Evolutionary conservation across 805 yeast species (phyloP).

Genomic region (Millerozyma acaciae): DNA sequence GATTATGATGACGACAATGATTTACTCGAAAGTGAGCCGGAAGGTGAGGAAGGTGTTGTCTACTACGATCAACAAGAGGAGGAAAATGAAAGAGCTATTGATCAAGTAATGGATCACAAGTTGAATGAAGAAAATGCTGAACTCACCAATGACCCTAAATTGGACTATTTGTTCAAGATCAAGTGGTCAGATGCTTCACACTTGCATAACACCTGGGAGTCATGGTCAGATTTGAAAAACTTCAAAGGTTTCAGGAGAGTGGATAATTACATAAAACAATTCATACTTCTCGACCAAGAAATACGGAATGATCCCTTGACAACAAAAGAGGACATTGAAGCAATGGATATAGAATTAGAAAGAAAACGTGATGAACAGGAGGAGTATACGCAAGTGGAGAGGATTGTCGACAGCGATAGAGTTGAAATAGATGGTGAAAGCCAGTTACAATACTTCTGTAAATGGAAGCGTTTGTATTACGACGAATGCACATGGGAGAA

Average conservation of each 20-base stretch:
- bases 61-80: constrained; percentile 30
- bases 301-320: constrained; percentile 75
- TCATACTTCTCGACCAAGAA: constrained; percentile 67
- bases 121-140: constrained; percentile 32
- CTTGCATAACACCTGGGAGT: constrained; percentile 93
- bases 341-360: constrained; percentile 88
- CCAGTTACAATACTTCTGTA: constrained; percentile 76
- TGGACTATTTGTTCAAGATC: constrained; percentile 55
- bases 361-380: constrained; percentile 76
- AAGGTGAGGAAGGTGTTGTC: constrained; percentile 26
- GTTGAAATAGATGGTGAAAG: constrained; percentile 61
- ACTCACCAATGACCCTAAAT: constrained; percentile 51
- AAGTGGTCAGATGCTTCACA: constrained; percentile 91
- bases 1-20: constrained; percentile 65
- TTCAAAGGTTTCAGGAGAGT: constrained; percentile 77
- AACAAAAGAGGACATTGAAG: constrained; percentile 88
- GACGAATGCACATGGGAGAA: constrained; percentile 98
- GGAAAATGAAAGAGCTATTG: constrained; percentile 32
- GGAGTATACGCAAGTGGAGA: constrained; percentile 82
- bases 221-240: constrained; percentile 48
- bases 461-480: constrained; percentile 90
- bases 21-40: constrained; percentile 45
- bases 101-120: constrained; percentile 39
- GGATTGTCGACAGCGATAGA: constrained; percentile 85
- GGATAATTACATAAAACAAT: constrained; percentile 85